phyloP scores from a whole-genome alignment of 2,329 filamentous ascomycete genomes.

The Pyrenophora seminiperda region DNA sequence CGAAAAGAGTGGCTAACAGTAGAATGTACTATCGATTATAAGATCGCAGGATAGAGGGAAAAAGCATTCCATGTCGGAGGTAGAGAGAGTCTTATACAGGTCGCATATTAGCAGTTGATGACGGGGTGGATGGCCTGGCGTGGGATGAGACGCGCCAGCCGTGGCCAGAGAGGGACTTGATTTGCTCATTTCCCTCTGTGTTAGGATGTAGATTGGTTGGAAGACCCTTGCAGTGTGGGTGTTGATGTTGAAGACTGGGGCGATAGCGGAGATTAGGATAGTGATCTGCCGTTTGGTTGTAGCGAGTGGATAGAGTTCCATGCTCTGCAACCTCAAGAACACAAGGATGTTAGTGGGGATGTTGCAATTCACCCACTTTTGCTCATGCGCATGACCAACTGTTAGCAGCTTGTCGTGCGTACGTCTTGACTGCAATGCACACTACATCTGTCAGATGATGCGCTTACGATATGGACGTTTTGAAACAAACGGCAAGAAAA shows the following conservation, averaged over 20 bases:
- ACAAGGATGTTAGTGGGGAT: neutral
- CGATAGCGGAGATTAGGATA: conserved; percentile 15
- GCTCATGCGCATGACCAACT: too few relatives aligned
- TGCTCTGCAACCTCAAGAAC: too few relatives aligned
- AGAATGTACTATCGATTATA: conserved; percentile 33
- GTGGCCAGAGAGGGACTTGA: conserved; percentile 7
- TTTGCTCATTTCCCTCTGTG: conserved; percentile 6
- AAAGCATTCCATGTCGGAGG: neutral
- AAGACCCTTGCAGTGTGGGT: conserved; percentile 3
- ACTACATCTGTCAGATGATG: neutral
- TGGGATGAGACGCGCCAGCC: conserved; percentile 17
- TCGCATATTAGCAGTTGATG: conserved; percentile 21
- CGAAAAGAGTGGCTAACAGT: conserved; percentile 41
- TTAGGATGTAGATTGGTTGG: conserved; percentile 6
- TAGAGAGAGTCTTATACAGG: conserved; percentile 23
- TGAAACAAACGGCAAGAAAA: conserved; percentile 5
- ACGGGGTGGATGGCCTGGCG: conserved; percentile 4
- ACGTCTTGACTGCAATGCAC: neutral
- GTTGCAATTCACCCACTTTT: neutral
- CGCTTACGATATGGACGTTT: neutral
- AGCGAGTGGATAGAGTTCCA: neutral
- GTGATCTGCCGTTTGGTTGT: conserved; percentile 8
- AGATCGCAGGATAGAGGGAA: conserved; percentile 14
- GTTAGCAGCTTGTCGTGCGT: too few relatives aligned
- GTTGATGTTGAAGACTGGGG: conserved; percentile 1